phyloP scores from a whole-genome alignment of 495 filamentous ascomycete species.

The Gamarada debralockiae region DNA sequence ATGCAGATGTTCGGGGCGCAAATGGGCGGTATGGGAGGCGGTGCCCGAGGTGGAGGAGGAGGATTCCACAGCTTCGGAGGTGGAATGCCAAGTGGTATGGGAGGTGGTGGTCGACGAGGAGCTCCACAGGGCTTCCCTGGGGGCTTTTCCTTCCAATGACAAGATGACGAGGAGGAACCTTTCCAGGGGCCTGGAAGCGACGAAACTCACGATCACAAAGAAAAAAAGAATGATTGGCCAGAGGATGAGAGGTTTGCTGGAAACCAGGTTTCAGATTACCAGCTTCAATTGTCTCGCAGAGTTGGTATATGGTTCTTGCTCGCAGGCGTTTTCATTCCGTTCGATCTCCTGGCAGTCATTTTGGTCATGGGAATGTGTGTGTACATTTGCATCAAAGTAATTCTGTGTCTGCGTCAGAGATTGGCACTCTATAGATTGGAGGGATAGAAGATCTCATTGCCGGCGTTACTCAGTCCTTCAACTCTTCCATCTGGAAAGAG shows the following conservation, averaged over 20 bases:
- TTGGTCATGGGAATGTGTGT: slow-evolving; percentile 10
- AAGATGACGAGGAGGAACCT: slow-evolving; percentile 10
- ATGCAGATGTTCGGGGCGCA: slow-evolving; percentile 65
- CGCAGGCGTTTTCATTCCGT: slow-evolving; percentile 21
- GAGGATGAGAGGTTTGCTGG: not conserved
- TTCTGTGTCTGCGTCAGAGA: slow-evolving; percentile 13
- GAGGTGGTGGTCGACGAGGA: slow-evolving; percentile 23
- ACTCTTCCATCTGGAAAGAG: not conserved
- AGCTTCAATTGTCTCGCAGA: slow-evolving; percentile 12
- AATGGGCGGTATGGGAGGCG: slow-evolving; percentile 41
- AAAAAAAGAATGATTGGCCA: not conserved
- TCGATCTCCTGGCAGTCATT: slow-evolving; percentile 23
- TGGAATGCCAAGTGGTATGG: slow-evolving; percentile 25
- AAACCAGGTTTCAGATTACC: slow-evolving; percentile 1
- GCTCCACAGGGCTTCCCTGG: slow-evolving; percentile 32
- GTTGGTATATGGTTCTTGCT: slow-evolving; percentile 23
- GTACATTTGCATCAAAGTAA: slow-evolving; percentile 17
- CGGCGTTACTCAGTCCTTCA: slow-evolving; percentile 12
- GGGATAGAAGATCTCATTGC: slow-evolving; percentile 21
- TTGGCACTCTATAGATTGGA: slow-evolving; percentile 18
- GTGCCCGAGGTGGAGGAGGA: slow-evolving; percentile 35
- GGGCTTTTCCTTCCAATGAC: slow-evolving; percentile 28
- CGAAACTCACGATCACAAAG: not conserved
- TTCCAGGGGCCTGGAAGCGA: not conserved
- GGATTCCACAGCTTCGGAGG: slow-evolving; percentile 41